Base-by-base conservation (phyloP, 345 rosid genomes). In the thale cress (Arabidopsis thaliana) region DNA sequence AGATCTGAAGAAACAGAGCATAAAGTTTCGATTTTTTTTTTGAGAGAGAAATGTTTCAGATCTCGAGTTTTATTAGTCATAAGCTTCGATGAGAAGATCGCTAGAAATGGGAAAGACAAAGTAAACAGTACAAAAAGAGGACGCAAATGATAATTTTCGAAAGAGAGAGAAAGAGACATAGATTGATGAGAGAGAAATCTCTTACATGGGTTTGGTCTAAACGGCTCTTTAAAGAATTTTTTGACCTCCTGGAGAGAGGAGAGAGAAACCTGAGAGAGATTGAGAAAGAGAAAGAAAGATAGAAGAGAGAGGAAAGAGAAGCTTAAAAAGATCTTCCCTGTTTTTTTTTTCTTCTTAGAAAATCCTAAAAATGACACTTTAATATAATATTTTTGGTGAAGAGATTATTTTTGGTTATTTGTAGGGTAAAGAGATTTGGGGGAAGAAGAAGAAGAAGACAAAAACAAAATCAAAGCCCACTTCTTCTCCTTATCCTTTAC, bases 171-270 rank as follows among this genome's bases (percentile, higher is more conserved):
- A 73, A 49, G 49, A 61, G 48, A 36, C 36, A 71, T 57, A 52
- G 79, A 83, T 77, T 78, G 83, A 82, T 81, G 91, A 84, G 88
- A 89, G 90, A 86, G 89, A 87, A 79, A 88, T 82, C 93, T 82
- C 93, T 89, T 87, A 91, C 97, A 82, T 82, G 77, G 87, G 84
- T 14, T 51, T 16, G 76, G 83, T 81, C 89, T 72, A 85, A 89
- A 91, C 94, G 88, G 84, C 84, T 75, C 91, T 85, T 89, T 83
- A 84, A 89, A 88, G 87, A 89, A 84, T 87, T 86, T 87, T 88
- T 90, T 85, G 84, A 82, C 83, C 85, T 88, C 79, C 93, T 61
- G 81, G 84, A 83, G 86, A 81, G 84, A 76, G 32, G 32, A 78
- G 79, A 83, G 86, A 81, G 84, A 76, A 67, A 62, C 66, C 79